Evolutionary conservation across 495 filamentous ascomycete genomes (phyloP).

Genomic region (Pseudomonodictys pantanalensis): DNA sequence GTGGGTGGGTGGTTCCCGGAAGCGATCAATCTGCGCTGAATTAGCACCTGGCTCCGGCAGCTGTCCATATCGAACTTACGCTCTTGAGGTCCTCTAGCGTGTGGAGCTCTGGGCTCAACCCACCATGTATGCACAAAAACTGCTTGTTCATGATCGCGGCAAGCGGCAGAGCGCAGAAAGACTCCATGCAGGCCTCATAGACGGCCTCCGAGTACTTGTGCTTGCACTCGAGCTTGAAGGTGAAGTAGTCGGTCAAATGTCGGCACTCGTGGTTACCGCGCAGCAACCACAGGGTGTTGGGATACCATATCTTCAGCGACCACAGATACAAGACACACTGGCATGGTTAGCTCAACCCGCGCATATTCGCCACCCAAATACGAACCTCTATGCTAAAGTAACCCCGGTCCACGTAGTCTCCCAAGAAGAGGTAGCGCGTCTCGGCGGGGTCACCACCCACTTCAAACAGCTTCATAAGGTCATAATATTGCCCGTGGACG

Average conservation of each 20-base stretch:
- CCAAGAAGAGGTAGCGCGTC: conserved; percentile 93
- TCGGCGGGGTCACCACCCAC: conserved; percentile 96
- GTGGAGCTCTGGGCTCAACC: conserved; percentile 91
- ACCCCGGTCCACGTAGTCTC: conserved; percentile 95
- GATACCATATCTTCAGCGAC: conserved; percentile 99
- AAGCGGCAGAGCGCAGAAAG: conserved; percentile 90
- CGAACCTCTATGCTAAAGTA: conserved; percentile 95
- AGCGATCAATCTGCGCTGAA: conserved; percentile 78
- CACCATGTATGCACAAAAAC: conserved; percentile 97
- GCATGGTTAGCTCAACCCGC: neutral
- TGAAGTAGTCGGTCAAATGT: conserved; percentile 99
- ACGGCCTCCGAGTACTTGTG: conserved; percentile 97
- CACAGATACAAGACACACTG: conserved; percentile 95
- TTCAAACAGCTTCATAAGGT: conserved; percentile 99
- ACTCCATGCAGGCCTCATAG: conserved; percentile 97
- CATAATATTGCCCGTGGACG: conserved; percentile 97
- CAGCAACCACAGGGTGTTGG: conserved; percentile 92
- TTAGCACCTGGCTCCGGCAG: conserved; percentile 8
- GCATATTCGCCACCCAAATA: neutral
- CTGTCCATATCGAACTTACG: conserved; percentile 49
- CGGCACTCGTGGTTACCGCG: conserved; percentile 98
- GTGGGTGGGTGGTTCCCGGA: conserved; percentile 94
- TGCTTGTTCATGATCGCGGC: conserved; percentile 99
- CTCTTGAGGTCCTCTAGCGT: conserved; percentile 89
- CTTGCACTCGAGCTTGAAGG: conserved; percentile 98